Evolutionary conservation across 1,139 yeast genomes (phyloP), one percentile per base, ranked within the genome.

Genomic region (Dujonia santamariae): DNA sequence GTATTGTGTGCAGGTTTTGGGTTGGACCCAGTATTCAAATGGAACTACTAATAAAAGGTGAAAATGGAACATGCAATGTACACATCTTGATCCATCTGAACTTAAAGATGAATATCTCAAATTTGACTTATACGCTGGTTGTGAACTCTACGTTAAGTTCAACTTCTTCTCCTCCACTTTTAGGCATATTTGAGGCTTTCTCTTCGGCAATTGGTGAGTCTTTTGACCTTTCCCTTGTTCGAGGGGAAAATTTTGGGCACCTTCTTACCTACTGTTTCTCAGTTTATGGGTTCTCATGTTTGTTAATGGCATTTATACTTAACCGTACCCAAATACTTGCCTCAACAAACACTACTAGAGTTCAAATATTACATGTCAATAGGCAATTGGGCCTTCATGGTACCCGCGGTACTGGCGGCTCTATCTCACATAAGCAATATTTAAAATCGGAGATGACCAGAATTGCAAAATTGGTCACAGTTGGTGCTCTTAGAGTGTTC

Each of bases 261-360:
- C 3, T 28, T 3, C n/a, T 28, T 8, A 51, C 59, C 18, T 65
- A 64, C 42, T 54, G 63, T 37, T 59, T 61, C 36, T 63, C 70
- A 7, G 43, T 58, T 18, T 65, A 65, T 37, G 72, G 70, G 1
- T 40, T 64, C 8, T 38, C 63, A 31, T 54, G 88, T 53, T 71
- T 82, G 67, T 57, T 73, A 8, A 78, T 82, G 70, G 85, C 87
- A 0, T 64, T 82, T 3, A 50, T 81, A 1, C 59, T 82, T 50
- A 82, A 83, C 53, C 58, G 90, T 36, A 80, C 85, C 0, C 61
- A 77, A 37, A 80, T 78, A 5, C 75, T 82, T 59, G 88, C 88
- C 0, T 71, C 83, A 6, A 70, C 83, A 0, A 63, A 83, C 43
- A 50, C 65, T 12, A 59, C 67, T 7, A 51, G 56, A 29, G 49